Base-by-base conservation (phyloP, 257 asterid species). In the Haberlea rhodopensis region DNA sequence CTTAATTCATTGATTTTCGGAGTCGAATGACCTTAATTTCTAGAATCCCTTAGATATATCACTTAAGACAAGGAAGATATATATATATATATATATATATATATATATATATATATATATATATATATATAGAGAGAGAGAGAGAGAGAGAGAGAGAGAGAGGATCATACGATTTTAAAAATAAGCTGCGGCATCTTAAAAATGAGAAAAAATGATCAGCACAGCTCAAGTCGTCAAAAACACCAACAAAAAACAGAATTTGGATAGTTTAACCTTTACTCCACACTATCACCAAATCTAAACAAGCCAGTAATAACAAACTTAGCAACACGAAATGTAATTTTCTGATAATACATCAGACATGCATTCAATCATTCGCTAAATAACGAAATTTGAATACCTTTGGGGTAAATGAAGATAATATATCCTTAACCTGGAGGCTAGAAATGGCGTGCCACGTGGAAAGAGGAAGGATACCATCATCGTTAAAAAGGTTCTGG, bases 401-500 rank as follows among this genome's bases (percentile, higher is more conserved):
- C 15, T 13, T 40, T 40, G 18, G 18, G 48, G 48, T 37, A 13
- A 37, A 10, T 37, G 3, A 37, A 10, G n/a, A 37, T 10, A 40
- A 40, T 11, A 25, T 19, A 27, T 13, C 22, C 29, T 67, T 79
- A n/a, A 89, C 99, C 70, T 85, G 85, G 49, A 94, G 95, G 55
- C 74, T 75, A 49, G 96, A 79, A 72, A 94, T 73, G 65, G 82
- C 49, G 71, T 77, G 76, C 89, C 85, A 87, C 7, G 89, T 58
- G 71, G 92, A 79, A 13, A 90, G 84, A 24, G 96, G 92, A 62
- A 71, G 77, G 65, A 94, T 72, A 53, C 77, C 87, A 5, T 81
- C 82, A 70, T 87, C 94, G 29, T 71, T 71, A 61, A 90, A 71
- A 32, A 94, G 95, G 68, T 94, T 94, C 80, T 90, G 97, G 49